These are phyloP conservation scores for Phytophthora colocasiae DNA, from an alignment of 352 stramenopile genomes.

Conservation along the genomic window DNA sequence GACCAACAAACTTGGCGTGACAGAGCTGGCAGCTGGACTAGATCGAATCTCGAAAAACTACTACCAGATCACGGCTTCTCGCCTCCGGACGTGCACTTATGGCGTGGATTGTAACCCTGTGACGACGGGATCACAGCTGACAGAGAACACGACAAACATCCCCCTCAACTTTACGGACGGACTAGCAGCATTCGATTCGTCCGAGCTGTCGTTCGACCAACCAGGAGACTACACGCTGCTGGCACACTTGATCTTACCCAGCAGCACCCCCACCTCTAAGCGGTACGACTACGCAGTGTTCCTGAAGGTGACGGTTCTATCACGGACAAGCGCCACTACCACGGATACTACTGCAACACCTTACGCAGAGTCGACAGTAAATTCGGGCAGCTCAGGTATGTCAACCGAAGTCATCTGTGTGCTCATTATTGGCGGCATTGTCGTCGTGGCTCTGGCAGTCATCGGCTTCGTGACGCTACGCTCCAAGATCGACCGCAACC, in stretches of 20 bases:
- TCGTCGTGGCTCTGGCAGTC: conserved; percentile 62
- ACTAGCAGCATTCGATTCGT: conserved; percentile 57
- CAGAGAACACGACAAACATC: conserved; percentile 57
- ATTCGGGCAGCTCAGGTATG: conserved; percentile 41
- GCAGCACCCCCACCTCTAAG: conserved; percentile 41
- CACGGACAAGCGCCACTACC: conserved; percentile 26
- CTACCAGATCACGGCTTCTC: conserved; percentile 64
- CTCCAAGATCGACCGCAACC: conserved; percentile 48
- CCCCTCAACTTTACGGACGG: conserved; percentile 64
- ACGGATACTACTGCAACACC: conserved; percentile 45
- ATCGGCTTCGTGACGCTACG: conserved; percentile 74
- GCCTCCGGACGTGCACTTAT: conserved; percentile 55
- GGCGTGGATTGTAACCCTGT: conserved; percentile 67
- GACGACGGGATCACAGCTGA: conserved; percentile 44
- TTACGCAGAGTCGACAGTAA: conserved; percentile 35
- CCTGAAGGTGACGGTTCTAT: conserved; percentile 49
- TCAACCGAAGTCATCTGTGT: conserved; percentile 71
- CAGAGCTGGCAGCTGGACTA: conserved; percentile 46
- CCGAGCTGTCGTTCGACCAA: conserved; percentile 57
- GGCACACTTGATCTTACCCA: conserved; percentile 70
- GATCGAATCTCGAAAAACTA: conserved; percentile 64
- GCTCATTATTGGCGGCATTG: conserved; percentile 77
- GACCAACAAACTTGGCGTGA: conserved; percentile 57
- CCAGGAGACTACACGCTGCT: conserved; percentile 62
- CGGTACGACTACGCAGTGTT: conserved; percentile 79